Evolutionary conservation across 116 monocot genomes (phyloP), one percentile per base, ranked within the genome.

Genomic region (Thalassia testudinum): DNA sequence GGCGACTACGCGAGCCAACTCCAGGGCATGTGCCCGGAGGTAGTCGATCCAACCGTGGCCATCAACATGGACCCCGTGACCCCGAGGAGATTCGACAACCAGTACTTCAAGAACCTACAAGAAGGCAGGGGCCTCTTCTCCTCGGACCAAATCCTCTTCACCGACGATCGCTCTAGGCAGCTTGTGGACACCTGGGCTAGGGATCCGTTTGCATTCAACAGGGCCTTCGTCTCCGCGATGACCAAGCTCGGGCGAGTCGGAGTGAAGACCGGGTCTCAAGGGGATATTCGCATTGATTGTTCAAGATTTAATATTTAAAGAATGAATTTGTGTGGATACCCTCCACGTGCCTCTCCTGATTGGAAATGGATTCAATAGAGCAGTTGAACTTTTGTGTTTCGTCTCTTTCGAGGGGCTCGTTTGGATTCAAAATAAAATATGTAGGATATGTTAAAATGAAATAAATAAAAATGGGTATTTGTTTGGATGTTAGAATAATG

Each of bases 41-140:
- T 59, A 10, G 76, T 77, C n/a, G 67, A 78, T 44, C 70, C 82
- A 0, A 49, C 24, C 21, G 48, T 82, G 22, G 81, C 79, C 59
- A 67, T 78, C 51, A 53, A 74, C 73, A 76, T 85, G 72, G 91
- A 91, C 66, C 72, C 76, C 0, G 24, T 68, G 22, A 79, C 76
- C 2, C 76, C 85, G 0, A 68, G 34, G 14, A 70, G 38, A 12
- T 91, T 91, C 64, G 86, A 91, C 70, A 85, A 85, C 74, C 62
- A 59, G 24, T 91, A 91, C 79, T 91, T 22, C 61, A 61, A 72
- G 59, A 82, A 81, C 66, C 66, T 91, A 1, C 78, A 85, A 43
- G 57, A 71, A 23, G 64, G 76, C 0, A 76, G 21, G 76, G 86
- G 91, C 21, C 69, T 91, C 26, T 78, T 91, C 64, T 57, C 75